These are phyloP conservation scores for Ostreobium quekettii DNA, from an alignment of 139 green algal genomes.

Conservation along the genomic window DNA sequence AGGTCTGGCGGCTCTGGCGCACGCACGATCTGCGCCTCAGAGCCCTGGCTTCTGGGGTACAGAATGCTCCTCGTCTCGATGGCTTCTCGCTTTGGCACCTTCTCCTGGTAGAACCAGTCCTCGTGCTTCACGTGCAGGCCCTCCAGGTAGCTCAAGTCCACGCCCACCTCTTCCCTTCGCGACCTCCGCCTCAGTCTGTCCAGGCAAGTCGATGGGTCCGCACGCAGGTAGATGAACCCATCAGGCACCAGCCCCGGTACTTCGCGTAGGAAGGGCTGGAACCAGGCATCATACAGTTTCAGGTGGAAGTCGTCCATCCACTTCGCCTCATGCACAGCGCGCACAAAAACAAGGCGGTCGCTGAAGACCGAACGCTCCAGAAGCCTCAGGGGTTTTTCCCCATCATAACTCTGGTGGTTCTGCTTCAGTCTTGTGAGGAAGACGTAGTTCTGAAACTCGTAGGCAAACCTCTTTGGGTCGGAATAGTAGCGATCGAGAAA, in stretches of 20 bases:
- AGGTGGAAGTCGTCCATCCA: conserved; percentile 84
- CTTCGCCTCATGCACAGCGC: conserved; percentile 66
- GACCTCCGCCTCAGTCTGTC: conserved; percentile 45
- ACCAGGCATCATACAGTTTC: conserved; percentile 60
- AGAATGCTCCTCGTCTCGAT: no score
- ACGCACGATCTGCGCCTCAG: no score
- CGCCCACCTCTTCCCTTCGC: conserved; percentile 39
- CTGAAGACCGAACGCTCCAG: conserved; percentile 94
- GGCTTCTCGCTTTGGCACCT: no score
- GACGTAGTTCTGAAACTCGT: conserved; percentile 98
- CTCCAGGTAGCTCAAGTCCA: conserved; percentile 69
- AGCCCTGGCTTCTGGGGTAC: no score
- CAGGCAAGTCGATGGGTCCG: conserved; percentile 64
- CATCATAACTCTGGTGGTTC: conserved; percentile 12
- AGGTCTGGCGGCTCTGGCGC: no score
- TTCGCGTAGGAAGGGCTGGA: conserved; percentile 18
- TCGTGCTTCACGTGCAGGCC: conserved; percentile 85
- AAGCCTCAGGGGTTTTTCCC: conserved; percentile 52
- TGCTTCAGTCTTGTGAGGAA: conserved; percentile 80
- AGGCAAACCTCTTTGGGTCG: conserved; percentile 76
- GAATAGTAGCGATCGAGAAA: conserved; percentile 89
- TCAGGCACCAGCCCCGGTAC: conserved; percentile 64
- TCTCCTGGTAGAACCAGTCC: conserved; percentile 63
- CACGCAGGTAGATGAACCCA: conserved; percentile 90
- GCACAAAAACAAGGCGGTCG: conserved; percentile 97